phyloP scores from a whole-genome alignment of 306 rosid genomes.

The Cucumis sativus region DNA sequence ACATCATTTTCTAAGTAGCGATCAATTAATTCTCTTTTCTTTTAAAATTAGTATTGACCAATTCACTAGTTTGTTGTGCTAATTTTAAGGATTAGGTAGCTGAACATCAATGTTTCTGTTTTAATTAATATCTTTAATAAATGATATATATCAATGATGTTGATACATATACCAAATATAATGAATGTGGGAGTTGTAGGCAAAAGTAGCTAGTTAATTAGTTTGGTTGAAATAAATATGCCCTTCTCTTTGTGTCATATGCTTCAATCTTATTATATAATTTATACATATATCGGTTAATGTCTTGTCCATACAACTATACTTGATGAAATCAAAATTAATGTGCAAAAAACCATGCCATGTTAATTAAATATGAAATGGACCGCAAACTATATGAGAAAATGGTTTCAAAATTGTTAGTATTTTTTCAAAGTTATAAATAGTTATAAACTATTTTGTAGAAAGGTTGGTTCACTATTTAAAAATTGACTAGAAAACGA shows the following conservation, averaged over 20 bases:
- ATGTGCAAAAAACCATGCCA: not conserved
- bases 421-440: too few relatives aligned
- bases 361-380: not conserved
- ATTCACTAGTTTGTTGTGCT: not conserved
- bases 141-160: not conserved
- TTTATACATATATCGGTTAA: not conserved
- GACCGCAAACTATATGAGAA: not conserved
- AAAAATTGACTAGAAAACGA: too few relatives aligned
- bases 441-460: too few relatives aligned
- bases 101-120: not conserved
- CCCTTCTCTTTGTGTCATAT: not conserved
- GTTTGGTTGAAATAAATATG: not conserved
- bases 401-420: too few relatives aligned
- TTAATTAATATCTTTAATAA: too few relatives aligned
- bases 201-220: not conserved
- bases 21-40: not conserved
- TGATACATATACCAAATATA: not conserved
- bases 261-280: not conserved
- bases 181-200: not conserved
- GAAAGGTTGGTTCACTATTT: too few relatives aligned
- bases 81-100: not conserved
- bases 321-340: not conserved
- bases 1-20: not conserved
- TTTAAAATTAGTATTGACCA: not conserved
- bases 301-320: not conserved